Conservation (phyloP, 179 eudicot species). For the Amaranthus tricolor region DNA sequence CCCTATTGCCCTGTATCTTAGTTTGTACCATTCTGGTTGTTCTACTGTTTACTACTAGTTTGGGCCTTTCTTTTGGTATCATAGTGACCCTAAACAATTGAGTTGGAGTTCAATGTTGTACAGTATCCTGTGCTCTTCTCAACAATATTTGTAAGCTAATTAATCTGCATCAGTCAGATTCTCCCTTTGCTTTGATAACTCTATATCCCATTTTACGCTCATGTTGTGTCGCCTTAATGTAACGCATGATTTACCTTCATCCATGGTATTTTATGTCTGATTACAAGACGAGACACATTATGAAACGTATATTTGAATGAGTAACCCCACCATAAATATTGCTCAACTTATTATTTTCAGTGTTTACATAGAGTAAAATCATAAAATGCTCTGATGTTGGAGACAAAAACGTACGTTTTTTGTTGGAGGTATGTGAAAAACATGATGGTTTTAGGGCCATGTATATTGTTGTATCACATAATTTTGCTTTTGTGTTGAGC, state of each 20-base stretch:
- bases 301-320: too few species aligned
- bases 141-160: background rate
- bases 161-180: too few species aligned
- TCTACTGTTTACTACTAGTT: background rate
- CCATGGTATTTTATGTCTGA: too few species aligned
- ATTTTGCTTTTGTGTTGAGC: background rate
- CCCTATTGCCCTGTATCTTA: background rate
- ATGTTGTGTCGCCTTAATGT: too few species aligned
- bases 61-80: background rate
- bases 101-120: constrained; percentile 6
- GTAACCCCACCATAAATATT: background rate
- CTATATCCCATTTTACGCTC: too few species aligned
- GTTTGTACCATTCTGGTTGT: background rate
- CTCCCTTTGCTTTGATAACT: too few species aligned
- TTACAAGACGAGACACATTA: too few species aligned
- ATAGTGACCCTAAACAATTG: background rate
- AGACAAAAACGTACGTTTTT: background rate
- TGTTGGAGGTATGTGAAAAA: background rate
- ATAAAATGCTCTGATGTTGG: too few species aligned
- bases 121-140: background rate
- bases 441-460: background rate
- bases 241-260: too few species aligned
- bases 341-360: background rate
- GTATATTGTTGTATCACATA: background rate
- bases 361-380: background rate